Conservation (phyloP, 2,329 filamentous ascomycete species). For the Leptosphaerulina australis region DNA sequence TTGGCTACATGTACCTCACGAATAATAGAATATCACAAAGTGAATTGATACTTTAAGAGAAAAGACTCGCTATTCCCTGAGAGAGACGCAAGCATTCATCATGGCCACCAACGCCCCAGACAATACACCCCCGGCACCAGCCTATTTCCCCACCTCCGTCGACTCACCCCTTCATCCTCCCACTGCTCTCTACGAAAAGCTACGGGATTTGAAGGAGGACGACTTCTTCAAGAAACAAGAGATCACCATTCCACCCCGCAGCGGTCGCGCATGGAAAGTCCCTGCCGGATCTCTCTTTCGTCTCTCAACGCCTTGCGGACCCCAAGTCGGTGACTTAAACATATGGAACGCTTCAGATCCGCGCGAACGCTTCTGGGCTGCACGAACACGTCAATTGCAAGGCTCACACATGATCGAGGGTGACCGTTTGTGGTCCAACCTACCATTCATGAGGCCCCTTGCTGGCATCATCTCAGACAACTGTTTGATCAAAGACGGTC, state of each 20-base stretch:
- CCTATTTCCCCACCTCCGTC: constrained; percentile 45
- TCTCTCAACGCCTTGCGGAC: constrained; percentile 75
- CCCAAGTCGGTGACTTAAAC: constrained; percentile 82
- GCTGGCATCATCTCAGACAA: constrained; percentile 71
- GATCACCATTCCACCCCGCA: constrained; percentile 70
- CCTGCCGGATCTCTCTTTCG: constrained; percentile 71
- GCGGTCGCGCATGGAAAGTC: constrained; percentile 74
- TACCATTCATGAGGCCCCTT: constrained; percentile 78
- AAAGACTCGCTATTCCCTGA: not conserved
- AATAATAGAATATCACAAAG: no score
- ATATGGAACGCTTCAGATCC: constrained; percentile 80
- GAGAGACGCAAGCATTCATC: not conserved
- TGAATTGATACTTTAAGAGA: not conserved
- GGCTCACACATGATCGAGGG: constrained; percentile 73
- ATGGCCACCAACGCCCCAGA: constrained; percentile 8
- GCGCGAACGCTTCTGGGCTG: constrained; percentile 81
- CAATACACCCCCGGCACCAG: constrained; percentile 35
- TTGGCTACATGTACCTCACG: not conserved
- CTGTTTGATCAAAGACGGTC: constrained; percentile 50
- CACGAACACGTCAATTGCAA: constrained; percentile 78
- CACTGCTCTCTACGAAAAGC: constrained; percentile 34
- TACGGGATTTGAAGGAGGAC: constrained; percentile 23
- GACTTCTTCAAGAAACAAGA: constrained; percentile 23
- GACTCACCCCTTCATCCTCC: constrained; percentile 43
- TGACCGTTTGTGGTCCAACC: constrained; percentile 77